A percentile compares a stretch with the other conserved stretches of the same genome.
Evolutionary conservation across 140 eudicot species (phyloP).

Genomic region (Stevia rebaudiana): DNA sequence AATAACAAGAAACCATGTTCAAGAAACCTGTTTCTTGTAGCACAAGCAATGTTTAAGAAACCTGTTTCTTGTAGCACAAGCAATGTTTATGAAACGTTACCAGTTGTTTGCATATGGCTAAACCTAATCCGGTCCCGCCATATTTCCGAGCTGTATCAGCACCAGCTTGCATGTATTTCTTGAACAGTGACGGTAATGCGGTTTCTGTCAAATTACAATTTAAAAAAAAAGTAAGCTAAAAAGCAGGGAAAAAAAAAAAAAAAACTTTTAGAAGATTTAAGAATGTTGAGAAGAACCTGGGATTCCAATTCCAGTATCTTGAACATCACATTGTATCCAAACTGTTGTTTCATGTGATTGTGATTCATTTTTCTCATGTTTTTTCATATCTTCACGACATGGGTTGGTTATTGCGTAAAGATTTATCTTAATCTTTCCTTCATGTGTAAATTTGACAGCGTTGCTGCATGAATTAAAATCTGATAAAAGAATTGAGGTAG

Average conservation of each 20-base stretch:
- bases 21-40: not conserved
- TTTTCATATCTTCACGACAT: conserved; percentile 15
- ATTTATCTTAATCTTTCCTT: conserved; percentile 83
- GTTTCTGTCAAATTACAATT: conserved; percentile 38
- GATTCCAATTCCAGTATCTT: conserved; percentile 94
- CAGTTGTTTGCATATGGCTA: conserved; percentile 96
- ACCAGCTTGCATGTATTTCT: conserved; percentile 92
- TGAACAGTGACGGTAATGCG: conserved; percentile 74
- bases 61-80: not conserved
- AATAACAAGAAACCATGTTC: conserved; percentile 6
- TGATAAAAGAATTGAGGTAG: not conserved
- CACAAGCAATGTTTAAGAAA: not conserved
- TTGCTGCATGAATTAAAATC: conserved; percentile 52
- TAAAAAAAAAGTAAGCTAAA: not conserved
- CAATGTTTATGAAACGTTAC: conserved; percentile 29
- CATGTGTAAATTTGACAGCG: conserved; percentile 87
- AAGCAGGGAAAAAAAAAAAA: not conserved
- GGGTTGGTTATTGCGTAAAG: conserved; percentile 64
- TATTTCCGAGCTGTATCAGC: conserved; percentile 89
- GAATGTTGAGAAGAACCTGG: conserved; percentile 51
- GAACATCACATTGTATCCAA: conserved; percentile 90
- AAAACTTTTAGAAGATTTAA: not conserved
- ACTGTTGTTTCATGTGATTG: conserved; percentile 46
- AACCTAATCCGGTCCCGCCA: conserved; percentile 97
- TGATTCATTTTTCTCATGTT: conserved; percentile 30